Evolutionary conservation across 805 yeast genomes (phyloP), one percentile per base, ranked within the genome.

Genomic region (Danielia oregonensis): DNA sequence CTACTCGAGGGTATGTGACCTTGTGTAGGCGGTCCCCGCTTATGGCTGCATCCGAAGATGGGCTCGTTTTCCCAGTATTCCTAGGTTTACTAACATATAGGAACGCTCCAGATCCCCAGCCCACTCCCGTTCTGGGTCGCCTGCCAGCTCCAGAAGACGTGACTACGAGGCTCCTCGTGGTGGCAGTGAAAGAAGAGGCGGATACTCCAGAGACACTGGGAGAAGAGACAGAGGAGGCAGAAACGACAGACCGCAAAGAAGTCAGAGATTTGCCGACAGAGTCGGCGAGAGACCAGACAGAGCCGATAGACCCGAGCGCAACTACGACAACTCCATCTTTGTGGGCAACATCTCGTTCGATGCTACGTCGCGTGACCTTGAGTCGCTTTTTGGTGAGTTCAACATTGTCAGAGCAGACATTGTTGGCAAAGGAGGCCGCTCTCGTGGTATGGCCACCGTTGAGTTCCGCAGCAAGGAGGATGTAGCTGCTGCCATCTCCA

Each of bases 391-490:
- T 57, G 61, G 59, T 17, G 54, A 54, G 16, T 63, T 59, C 44
- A 37, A 70, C 18, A 82, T 88, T 35, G 70, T 80, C 14, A 74
- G 86, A 44, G 95, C 96, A 3, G 96, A 88, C 57, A 81, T 89
- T 34, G 82, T 87, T 29, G 79, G 81, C 2, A 72, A 76, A 41
- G 76, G 81, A 48, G 94, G 94, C 37, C 82, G 82, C 51, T 82
- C 87, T 53, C 72, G 91, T 62, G 95, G 95, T 43, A 83, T 82
- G 91, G 91, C 89, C 26, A 86, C 95, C 16, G 96, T 88, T 26
- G 96, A 88, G 59, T 89, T 82, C 51, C 66, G 78, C 9, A 66
- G 67, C 38, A 69, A 70, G 40, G 79, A 73, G 12, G 82, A 78
- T 36, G 96, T 86, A 5, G 71, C 68, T 30, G 70, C 65, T 16